Evolutionary conservation across 2,329 filamentous ascomycete species (phyloP), one percentile per base, ranked within the genome.

Genomic region (Clonostachys rosea): DNA sequence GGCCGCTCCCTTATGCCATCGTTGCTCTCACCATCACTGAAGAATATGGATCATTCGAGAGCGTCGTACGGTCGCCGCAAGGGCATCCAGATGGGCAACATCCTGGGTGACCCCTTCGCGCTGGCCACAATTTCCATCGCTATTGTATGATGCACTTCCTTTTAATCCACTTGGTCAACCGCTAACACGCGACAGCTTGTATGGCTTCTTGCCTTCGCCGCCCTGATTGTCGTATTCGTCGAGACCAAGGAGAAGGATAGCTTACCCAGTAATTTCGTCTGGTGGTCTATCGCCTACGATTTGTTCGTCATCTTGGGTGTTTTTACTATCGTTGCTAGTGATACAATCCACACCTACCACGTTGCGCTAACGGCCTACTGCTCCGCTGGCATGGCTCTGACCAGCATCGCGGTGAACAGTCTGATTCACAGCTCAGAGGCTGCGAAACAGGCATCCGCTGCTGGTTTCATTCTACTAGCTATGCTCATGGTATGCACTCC

Each of bases 81-180:
- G 64, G 74, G 78, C 60, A 85, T 96, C 68, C 86, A 81, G 67
- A 69, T 91, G 67, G 88, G 88, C 64, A 95, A 96, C 70, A 91
- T 99, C 59, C 78, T 96, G 51, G 94, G 94, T 59, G 92, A 99
- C 70, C 94, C 94, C 6, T 97, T 99, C 69, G 91, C 92, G 50
- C 80, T 99, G 50, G 91, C 91, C 47, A 97, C 94, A 35, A 83
- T 95, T 54, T 96, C 92, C 49, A 96, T 97, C 66, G 83, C 87
- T 53, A 77, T 89, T 63, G 92, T 96, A 82, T 68, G 90, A 80
- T 34, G 40, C 43, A 30, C 24, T 30, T 45, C 33, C 33, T 40
- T 44, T 16, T 41, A 20, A 37, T 11, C 44, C 34, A 34, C 24
- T 30, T 44, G 37, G 14, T 13, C n/a, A 30, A 44, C 45, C 41